Base-by-base conservation (phyloP, 371 early-diverging fungal species). In the Lichtheimia hyalospora region DNA sequence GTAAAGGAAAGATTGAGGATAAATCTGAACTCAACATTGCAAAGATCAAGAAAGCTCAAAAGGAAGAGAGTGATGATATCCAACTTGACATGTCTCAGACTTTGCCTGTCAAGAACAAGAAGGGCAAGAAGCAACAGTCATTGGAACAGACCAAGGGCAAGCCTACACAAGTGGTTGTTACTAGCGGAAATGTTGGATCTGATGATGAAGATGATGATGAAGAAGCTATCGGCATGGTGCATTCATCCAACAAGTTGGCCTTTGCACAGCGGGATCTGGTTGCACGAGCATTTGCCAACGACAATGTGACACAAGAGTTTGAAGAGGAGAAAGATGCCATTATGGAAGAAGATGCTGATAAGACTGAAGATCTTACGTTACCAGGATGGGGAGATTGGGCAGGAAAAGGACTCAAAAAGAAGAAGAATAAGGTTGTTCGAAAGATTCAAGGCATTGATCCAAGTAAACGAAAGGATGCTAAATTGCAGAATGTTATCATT, bases 381-480 rank as follows among this genome's bases (percentile, higher is more conserved):
- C 98, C 98, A 20, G 98, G 98, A 57, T 98, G 98, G 94, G 97
- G 96, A 4, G 63, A 83, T 34, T 98, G 98, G 98, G 88, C 78
- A 48, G 98, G 98, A 23, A 69, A 89, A 41, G 84, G 84, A 21
- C 68, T 84, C 50, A 84, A 88, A 79, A 79, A 75, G 58, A 41
- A 61, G 54, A 70, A 84, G 73, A 86, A 82, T 65, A 87, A 81
- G 75, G 23, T 60, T 2, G 23, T 48, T 16, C 34, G 43, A 23
- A 48, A 34, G 16, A 69, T 81, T 46, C 84, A 86, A 66, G 93
- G 92, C 21, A 68, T 92, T 25, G 86, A 85, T 16, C 74, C 77
- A 14, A 66, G 72, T 28, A 86, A 89, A 64, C 85, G 96, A 51
- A 80, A 86, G 77, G 96, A 97, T 71, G 79, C 85, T 18, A 89